phyloP scores from a whole-genome alignment of 768 basidiomycete species.

The Mycena kentingensis region DNA sequence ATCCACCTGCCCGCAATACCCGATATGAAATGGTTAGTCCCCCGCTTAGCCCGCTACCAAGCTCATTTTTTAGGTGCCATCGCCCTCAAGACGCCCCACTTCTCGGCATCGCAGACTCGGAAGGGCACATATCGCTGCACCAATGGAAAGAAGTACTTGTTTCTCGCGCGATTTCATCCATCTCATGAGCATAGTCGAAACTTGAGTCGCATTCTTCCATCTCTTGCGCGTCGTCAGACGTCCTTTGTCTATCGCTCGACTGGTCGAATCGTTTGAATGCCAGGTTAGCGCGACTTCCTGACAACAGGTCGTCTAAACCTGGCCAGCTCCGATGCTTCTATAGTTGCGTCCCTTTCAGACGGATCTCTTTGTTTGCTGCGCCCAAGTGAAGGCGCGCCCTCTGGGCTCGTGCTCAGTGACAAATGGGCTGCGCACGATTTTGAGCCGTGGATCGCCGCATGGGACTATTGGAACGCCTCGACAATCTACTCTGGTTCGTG shows the following conservation, averaged over 20 bases:
- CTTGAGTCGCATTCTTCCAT: constrained; percentile 46
- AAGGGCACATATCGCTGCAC: constrained; percentile 73
- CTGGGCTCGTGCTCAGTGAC: constrained; percentile 45
- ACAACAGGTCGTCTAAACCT: neutral
- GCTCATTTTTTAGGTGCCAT: constrained; percentile 60
- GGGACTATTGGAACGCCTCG: constrained; percentile 83
- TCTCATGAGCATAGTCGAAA: constrained; percentile 33
- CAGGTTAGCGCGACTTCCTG: constrained; percentile 1
- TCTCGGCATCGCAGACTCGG: constrained; percentile 81
- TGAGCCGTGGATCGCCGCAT: constrained; percentile 93
- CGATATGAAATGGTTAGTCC: constrained; percentile 90
- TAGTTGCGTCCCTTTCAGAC: constrained; percentile 83
- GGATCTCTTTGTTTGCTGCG: constrained; percentile 68
- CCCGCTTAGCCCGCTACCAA: constrained; percentile 8
- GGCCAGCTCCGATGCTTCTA: constrained; percentile 50
- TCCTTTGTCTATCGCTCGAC: constrained; percentile 88
- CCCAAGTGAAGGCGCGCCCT: constrained; percentile 41
- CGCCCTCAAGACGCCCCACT: constrained; percentile 45
- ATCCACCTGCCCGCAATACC: constrained; percentile 79
- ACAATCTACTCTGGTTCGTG: constrained; percentile 80
- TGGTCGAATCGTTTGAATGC: constrained; percentile 74
- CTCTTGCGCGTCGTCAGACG: constrained; percentile 52
- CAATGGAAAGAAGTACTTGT: constrained; percentile 42
- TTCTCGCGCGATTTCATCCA: neutral
- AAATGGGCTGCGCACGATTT: constrained; percentile 89